Base-by-base conservation (phyloP, 2,329 filamentous ascomycete genomes). In the Claviceps sp. region DNA sequence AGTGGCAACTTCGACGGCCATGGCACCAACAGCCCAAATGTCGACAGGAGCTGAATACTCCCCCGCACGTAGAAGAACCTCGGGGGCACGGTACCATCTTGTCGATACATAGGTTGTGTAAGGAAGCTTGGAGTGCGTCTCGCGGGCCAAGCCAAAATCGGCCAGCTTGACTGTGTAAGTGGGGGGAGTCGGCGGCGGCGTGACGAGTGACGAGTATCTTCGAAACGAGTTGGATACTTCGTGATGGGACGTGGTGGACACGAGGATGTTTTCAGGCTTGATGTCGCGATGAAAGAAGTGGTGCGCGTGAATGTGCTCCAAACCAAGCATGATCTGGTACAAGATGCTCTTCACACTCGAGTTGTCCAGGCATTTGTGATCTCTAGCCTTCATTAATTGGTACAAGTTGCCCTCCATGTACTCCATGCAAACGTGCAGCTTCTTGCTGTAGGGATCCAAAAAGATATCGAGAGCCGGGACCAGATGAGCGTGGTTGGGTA, bases 401-500 rank as follows among this genome's bases (percentile, higher is more conserved):
- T 98, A 98, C 1, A 98, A 77, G 68, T 98, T 98, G 49, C 93
- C 93, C 67, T 98, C 93, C 93, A 98, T 98, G 70, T 95, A 96
- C 72, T 98, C 93, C 93, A 98, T 98, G 64, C 81, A 84, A 59
- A 98, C 98, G 70, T 98, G 93, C 45, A 98, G 82, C 71, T 96
- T 95, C 72, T 90, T 94, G 71, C 80, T 95, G 67, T 88, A 86
- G 0, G 93, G 93, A 64, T 98, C 93, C 62, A 98, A 81, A 70
- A 98, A 98, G 63, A 98, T 98, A 70, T 98, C 93, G 58, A 97
- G 79, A 5, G 93, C 91, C 38, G 93, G 93, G n/a, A 98, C 93
- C 37, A 98, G 79, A 67, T 98, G 93, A 60, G 83, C 81, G 65
- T 98, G 93, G 45, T 79, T 75, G 2, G 93, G 93, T 16, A 98